Evolutionary conservation across 78 protist species (phyloP), one percentile per base, ranked within the genome.

Genomic region (Protostelium mycophagum): DNA sequence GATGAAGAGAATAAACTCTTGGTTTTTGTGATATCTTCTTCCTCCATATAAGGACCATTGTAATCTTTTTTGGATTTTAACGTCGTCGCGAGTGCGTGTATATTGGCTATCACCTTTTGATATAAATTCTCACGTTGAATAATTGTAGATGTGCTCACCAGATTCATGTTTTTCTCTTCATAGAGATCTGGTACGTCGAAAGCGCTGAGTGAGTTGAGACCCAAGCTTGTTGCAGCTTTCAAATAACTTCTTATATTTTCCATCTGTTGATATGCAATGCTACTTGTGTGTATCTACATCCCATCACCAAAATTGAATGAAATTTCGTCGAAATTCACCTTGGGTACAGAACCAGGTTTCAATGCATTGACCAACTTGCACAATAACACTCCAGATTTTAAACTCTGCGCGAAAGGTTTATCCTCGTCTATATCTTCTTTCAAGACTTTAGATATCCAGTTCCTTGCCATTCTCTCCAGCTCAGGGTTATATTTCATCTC

Each of bases 401-500:
- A 37, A 28, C 90, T 86, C n/a, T 83, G 31, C 51, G 87, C 28
- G 37, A 92, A 85, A 10, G 90, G 87, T n/a, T n/a, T n/a, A 31
- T 88, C 85, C n/a, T 34, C 29, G 37, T 88, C 85, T 37, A 90
- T 83, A 83, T 93, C 91, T 23, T 93, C 93, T 0, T 0, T 1
- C 0, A 84, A 5, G 0, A 90, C 38, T 1, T 35, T 83, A 51
- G 88, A 90, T 39, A 93, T 93, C 95, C 95, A 93, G 28, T 85
- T 88, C 29, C 51, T 83, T 5, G 95, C 95, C 0, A 86, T 34
- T 29, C 83, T 36, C 84, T 93, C 93, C n/a, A 93, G 39, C 36
- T 93, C 95, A 31, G 95, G 95, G 39, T 91, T 90, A n/a, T 84
- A 93, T 90, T 93, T 93, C 36, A 93, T 89, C 84, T 91, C 95